These are phyloP conservation scores for Backusella morwellensis DNA, from an alignment of 192 early-diverging fungal genomes.

Conservation along the genomic window DNA sequence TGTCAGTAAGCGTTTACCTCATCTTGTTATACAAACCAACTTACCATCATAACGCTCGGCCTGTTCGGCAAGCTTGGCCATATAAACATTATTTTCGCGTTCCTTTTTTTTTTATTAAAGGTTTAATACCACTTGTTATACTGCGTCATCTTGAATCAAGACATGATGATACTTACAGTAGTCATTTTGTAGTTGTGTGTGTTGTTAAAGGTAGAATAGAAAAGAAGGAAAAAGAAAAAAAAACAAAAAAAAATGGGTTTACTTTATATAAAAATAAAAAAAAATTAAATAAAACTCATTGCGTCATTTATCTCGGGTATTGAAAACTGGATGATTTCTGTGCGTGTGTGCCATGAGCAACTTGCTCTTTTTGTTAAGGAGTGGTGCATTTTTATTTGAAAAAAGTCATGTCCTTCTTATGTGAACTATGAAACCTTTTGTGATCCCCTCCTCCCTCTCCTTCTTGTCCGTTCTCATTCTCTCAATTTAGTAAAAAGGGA, in stretches of 20 bases:
- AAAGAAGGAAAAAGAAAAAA: background rate
- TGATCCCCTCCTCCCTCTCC: too few species aligned
- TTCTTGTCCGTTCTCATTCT: too few species aligned
- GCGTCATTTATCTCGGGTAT: background rate
- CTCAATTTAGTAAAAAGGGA: too few species aligned
- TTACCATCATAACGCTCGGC: slow-evolving; percentile 98
- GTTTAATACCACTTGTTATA: background rate
- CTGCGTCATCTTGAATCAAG: background rate
- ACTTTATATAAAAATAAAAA: background rate
- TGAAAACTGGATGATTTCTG: too few species aligned
- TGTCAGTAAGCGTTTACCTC: background rate
- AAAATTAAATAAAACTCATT: background rate
- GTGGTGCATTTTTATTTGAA: too few species aligned
- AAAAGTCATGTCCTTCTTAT: too few species aligned
- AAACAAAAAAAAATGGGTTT: background rate
- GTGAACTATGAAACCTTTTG: too few species aligned
- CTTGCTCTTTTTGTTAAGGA: too few species aligned
- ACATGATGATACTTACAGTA: slow-evolving; percentile 5
- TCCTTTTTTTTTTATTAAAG: background rate
- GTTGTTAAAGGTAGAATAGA: background rate
- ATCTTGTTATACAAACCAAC: background rate
- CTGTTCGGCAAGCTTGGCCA: slow-evolving; percentile 98
- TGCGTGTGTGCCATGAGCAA: too few species aligned
- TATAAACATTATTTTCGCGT: slow-evolving; percentile 77
- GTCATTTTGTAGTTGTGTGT: background rate